Evolutionary conservation across 2,329 filamentous ascomycete genomes (phyloP).

Genomic region (Colletotrichum shisoi): DNA sequence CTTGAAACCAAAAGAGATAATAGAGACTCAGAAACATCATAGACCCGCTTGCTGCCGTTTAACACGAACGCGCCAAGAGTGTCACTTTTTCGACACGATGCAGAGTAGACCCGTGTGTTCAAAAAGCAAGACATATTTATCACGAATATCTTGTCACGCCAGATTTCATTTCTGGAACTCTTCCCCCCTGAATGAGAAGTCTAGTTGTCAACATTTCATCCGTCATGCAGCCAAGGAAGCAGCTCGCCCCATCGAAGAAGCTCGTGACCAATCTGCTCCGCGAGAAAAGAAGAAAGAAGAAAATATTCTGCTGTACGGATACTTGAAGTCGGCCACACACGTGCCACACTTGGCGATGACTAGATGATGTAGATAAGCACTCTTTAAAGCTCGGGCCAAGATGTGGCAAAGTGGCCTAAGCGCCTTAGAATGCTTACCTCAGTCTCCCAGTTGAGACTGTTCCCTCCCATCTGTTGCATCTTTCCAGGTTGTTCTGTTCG

Average conservation of each 20-base stretch:
- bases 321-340: no score
- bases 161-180: constrained; percentile 22
- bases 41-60: background rate
- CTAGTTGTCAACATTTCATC: background rate
- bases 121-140: constrained; percentile 46
- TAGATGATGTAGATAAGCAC: constrained; percentile 1
- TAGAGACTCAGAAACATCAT: background rate
- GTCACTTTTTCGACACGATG: no score
- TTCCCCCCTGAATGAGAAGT: background rate
- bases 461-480: constrained; percentile 3
- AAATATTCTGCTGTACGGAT: no score
- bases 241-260: background rate
- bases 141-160: constrained; percentile 25
- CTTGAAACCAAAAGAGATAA: background rate
- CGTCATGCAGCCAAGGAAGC: background rate
- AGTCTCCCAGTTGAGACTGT: no score
- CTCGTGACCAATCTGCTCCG: background rate
- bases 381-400: background rate
- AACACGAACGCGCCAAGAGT: no score
- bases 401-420: background rate
- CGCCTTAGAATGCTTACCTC: background rate
- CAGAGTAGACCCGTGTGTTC: no score
- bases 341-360: background rate
- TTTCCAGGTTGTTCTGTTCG: background rate
- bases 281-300: no score